phyloP scores from a whole-genome alignment of 768 basidiomycete genomes.

The Cystobasidium ongulense region DNA sequence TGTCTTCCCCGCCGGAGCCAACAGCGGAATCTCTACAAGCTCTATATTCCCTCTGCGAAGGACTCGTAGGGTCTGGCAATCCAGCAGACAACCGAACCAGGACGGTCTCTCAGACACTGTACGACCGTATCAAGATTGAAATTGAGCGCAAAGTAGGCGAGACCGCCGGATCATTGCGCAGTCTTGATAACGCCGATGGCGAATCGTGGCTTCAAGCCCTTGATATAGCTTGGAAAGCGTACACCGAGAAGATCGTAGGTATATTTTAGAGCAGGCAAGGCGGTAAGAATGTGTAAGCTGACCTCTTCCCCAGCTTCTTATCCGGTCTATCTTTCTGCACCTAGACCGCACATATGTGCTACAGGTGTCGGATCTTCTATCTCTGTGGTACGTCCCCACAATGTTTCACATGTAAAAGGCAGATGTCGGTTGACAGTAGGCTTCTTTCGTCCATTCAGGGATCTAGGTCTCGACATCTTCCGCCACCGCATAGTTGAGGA shows the following conservation, averaged over 20 bases:
- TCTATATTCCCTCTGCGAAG: slow-evolving; percentile 40
- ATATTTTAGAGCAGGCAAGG: neutral
- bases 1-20: slow-evolving; percentile 36
- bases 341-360: slow-evolving; percentile 62
- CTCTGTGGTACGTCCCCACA: neutral
- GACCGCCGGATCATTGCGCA: slow-evolving; percentile 48
- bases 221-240: slow-evolving; percentile 57
- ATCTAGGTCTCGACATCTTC: slow-evolving; percentile 57
- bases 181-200: slow-evolving; percentile 37
- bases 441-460: slow-evolving; percentile 41
- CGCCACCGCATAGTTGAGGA: slow-evolving; percentile 53
- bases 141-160: slow-evolving; percentile 54
- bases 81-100: slow-evolving; percentile 48
- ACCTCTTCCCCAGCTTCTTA: slow-evolving; percentile 49
- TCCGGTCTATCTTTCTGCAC: slow-evolving; percentile 61
- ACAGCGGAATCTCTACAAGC: slow-evolving; percentile 39
- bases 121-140: slow-evolving; percentile 55
- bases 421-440: no score
- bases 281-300: neutral
- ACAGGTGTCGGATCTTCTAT: slow-evolving; percentile 43
- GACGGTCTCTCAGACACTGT: slow-evolving; percentile 45
- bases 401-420: no score
- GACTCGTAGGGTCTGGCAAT: slow-evolving; percentile 45
- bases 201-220: slow-evolving; percentile 58
- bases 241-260: slow-evolving; percentile 59